Conservation (phyloP, 192 early-diverging fungal genomes). For the Umbelopsis sp. region DNA sequence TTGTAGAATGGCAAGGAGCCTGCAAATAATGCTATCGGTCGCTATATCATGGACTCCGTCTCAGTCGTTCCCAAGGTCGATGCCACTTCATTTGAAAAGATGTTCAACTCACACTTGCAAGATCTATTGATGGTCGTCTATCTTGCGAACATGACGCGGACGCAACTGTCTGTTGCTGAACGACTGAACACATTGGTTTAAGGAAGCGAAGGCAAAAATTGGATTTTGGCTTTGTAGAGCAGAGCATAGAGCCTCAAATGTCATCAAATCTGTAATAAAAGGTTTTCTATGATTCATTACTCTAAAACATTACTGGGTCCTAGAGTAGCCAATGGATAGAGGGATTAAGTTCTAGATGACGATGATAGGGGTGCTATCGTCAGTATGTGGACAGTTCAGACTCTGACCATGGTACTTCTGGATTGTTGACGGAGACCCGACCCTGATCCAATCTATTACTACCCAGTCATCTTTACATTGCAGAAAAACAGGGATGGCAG, state of each 20-base stretch:
- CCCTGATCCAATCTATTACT: too few relatives aligned
- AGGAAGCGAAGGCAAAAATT: not conserved
- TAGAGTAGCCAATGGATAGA: too few relatives aligned
- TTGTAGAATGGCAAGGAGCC: conserved; percentile 46
- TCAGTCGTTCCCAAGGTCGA: conserved; percentile 88
- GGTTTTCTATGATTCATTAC: not conserved
- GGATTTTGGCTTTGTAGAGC: conserved; percentile 16
- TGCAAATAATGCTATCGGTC: conserved; percentile 82
- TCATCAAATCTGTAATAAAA: conserved; percentile 15
- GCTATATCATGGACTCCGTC: conserved; percentile 92
- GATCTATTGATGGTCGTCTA: conserved; percentile 97
- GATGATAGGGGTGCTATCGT: too few relatives aligned
- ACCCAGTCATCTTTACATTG: too few relatives aligned
- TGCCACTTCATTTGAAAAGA: conserved; percentile 81
- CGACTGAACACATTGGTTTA: conserved; percentile 78
- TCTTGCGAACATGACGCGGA: conserved; percentile 92
- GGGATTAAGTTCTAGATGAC: not conserved
- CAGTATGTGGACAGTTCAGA: too few relatives aligned
- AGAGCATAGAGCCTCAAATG: conserved; percentile 10
- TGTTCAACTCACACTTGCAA: conserved; percentile 93
- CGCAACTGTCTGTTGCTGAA: conserved; percentile 93
- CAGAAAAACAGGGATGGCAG: too few relatives aligned
- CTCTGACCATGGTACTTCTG: too few relatives aligned
- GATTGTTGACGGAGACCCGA: too few relatives aligned
- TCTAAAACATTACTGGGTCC: not conserved